Evolutionary conservation across 2,329 filamentous ascomycete genomes (phyloP).

Genomic region (Madurella fahalii): DNA sequence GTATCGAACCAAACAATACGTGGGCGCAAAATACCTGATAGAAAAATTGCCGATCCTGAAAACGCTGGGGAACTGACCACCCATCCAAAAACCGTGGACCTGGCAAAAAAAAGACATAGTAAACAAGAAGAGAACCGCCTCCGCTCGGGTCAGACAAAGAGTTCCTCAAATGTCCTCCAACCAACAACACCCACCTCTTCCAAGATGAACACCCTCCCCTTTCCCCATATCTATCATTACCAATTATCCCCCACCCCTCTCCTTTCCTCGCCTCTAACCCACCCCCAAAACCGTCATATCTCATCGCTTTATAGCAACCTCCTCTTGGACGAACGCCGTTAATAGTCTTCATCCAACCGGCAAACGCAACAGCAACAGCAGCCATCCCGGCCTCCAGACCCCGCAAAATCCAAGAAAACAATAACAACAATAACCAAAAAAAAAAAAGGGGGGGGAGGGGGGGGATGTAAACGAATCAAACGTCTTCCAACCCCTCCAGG

Average conservation of each 20-base stretch:
- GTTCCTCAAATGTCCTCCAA: no score
- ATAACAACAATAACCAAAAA: no score
- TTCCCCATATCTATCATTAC: constrained; percentile 4
- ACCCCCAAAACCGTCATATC: background rate
- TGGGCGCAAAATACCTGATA: background rate
- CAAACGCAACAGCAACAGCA: no score
- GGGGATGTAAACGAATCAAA: background rate
- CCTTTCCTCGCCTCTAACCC: background rate
- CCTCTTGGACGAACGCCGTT: no score
- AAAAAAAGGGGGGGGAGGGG: no score
- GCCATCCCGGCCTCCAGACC: no score
- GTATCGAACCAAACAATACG: constrained; percentile 21
- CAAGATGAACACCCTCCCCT: background rate
- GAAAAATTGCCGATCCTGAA: no score
- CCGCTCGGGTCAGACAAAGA: background rate
- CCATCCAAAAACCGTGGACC: background rate
- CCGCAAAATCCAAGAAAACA: no score
- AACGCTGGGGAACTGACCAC: no score
- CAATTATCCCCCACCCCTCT: constrained; percentile 1
- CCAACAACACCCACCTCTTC: no score
- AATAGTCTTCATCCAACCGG: no score
- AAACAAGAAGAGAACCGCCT: background rate
- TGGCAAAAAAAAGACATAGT: background rate
- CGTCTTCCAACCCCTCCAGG: constrained; percentile 59
- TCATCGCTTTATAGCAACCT: background rate